Percentiles rank a stretch among this genome's conserved stretches.
phyloP scores from a whole-genome alignment of 2,329 filamentous ascomycete species.

The Hirsutella rhossiliensis region DNA sequence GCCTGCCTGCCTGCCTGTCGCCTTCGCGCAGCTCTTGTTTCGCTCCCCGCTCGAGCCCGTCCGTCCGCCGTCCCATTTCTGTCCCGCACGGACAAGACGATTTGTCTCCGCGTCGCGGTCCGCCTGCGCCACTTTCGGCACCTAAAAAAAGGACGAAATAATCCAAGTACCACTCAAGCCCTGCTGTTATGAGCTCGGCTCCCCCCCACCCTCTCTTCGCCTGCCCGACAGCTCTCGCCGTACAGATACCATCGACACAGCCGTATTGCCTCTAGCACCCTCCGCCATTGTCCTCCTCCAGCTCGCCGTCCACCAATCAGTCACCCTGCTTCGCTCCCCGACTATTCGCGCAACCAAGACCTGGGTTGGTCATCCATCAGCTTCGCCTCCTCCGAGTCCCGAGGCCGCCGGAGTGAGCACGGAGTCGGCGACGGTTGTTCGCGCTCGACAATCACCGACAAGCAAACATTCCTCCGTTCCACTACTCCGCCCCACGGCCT shows the following conservation, averaged over 20 bases:
- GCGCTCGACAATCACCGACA: constrained; percentile 1
- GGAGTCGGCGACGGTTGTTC: background rate
- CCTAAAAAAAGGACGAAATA: background rate
- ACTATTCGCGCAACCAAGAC: no score
- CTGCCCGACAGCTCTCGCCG: no score
- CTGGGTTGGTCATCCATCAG: no score
- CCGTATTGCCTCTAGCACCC: no score
- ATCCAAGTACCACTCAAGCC: background rate
- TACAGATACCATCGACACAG: no score
- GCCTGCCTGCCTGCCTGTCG: background rate
- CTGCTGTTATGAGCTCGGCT: background rate
- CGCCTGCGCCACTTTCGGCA: constrained; percentile 8
- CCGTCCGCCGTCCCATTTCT: background rate
- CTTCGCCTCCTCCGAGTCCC: constrained; percentile 8
- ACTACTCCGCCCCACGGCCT: background rate
- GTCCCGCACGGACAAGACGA: background rate
- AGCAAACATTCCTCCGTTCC: background rate
- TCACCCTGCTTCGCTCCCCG: no score
- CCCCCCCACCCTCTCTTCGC: no score
- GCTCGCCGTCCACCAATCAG: no score
- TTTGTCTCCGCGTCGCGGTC: constrained; percentile 6
- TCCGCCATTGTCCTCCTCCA: no score
- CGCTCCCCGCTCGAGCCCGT: background rate
- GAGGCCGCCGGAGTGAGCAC: constrained; percentile 1
- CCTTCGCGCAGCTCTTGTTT: background rate